A percentile compares a stretch with the other conserved stretches of the same genome.
phyloP scores from a whole-genome alignment of 2,329 filamentous ascomycete species.

The Cadophora sp. region DNA sequence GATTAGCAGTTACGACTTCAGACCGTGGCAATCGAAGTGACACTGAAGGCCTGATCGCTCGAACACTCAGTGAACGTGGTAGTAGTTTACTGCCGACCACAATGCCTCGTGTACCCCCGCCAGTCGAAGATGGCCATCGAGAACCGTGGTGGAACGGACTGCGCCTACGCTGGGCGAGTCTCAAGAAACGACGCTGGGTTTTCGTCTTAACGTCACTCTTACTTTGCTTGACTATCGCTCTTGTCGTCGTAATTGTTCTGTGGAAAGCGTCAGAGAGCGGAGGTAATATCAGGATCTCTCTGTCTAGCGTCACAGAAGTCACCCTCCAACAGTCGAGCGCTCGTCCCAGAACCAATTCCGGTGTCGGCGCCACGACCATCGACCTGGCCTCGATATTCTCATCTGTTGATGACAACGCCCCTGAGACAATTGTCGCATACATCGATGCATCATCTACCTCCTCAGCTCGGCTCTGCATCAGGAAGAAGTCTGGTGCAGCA shows the following conservation, averaged over 20 bases:
- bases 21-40: not conserved
- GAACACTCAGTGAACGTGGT: not conserved
- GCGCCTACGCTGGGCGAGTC: not conserved
- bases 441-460: not conserved
- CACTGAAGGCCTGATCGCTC: not conserved
- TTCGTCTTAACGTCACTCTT: not conserved
- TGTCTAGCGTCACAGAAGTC: not conserved
- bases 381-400: not conserved
- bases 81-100: not conserved
- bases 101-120: not conserved
- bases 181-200: not conserved
- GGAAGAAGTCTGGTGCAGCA: not conserved
- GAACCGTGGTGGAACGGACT: not conserved
- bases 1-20: no score
- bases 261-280: not conserved
- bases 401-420: not conserved
- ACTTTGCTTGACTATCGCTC: not conserved
- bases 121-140: not conserved
- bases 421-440: not conserved
- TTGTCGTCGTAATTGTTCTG: not conserved
- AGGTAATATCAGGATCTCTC: not conserved
- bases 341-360: not conserved
- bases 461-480: not conserved
- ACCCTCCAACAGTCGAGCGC: not conserved
- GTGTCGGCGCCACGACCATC: not conserved